phyloP scores from a whole-genome alignment of 129 eudicot species.

The Escallonia rubra region DNA sequence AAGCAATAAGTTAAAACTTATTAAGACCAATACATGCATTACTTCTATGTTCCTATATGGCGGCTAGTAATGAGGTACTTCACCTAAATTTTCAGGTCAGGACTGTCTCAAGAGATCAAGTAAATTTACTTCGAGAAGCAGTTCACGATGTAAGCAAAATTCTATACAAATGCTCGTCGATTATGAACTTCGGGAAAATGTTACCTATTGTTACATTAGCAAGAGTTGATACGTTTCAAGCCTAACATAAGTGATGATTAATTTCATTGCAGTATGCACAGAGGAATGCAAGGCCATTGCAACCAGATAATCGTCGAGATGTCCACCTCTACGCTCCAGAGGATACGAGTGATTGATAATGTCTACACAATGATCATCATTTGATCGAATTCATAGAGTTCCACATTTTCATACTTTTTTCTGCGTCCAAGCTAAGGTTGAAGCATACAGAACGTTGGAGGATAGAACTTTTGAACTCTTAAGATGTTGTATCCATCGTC shows the following conservation, averaged over 20 bases:
- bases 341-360: neutral
- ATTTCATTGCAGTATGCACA: constrained; percentile 14
- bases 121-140: constrained; percentile 11
- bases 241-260: neutral
- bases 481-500: no score
- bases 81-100: constrained; percentile 10
- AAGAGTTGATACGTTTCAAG: neutral
- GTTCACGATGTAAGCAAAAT: constrained; percentile 18
- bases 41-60: neutral
- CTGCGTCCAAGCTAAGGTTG: no score
- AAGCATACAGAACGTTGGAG: no score
- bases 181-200: neutral
- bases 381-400: no score
- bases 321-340: constrained; percentile 7
- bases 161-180: no score
- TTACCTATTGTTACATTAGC: neutral
- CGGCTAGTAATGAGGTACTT: neutral
- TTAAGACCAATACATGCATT: no score
- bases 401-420: no score
- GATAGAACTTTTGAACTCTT: no score
- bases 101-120: constrained; percentile 16
- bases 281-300: constrained; percentile 28
- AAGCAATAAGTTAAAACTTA: no score
- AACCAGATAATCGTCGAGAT: constrained; percentile 11
- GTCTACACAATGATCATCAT: no score